These are phyloP conservation scores for Sporothrix pallida DNA, from an alignment of 2,329 filamentous ascomycete species.

Conservation along the genomic window DNA sequence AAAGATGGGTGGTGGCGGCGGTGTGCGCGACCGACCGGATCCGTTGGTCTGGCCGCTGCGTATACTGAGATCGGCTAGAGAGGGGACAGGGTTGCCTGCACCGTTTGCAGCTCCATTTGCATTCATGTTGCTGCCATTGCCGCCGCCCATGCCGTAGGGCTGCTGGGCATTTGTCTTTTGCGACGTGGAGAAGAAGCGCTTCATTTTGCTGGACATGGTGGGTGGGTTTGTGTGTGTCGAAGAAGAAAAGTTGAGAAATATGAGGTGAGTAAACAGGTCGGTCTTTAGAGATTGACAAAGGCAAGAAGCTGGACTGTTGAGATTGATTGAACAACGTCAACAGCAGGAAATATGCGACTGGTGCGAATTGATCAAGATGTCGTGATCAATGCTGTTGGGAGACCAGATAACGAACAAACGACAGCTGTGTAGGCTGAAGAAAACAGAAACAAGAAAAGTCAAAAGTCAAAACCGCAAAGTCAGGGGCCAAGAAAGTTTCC, in stretches of 20 bases:
- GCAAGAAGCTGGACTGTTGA: background rate
- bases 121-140: background rate
- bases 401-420: background rate
- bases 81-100: background rate
- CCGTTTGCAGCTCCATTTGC: too few species aligned
- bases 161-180: background rate
- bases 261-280: too few species aligned
- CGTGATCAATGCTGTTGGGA: background rate
- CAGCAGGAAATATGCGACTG: background rate
- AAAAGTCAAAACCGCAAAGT: background rate
- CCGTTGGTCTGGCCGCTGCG: conserved; percentile 1
- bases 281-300: too few species aligned
- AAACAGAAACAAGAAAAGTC: background rate
- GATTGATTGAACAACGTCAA: background rate
- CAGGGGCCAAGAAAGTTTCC: background rate
- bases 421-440: background rate
- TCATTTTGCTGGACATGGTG: conserved; percentile 27
- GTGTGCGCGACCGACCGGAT: background rate
- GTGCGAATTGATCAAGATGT: background rate
- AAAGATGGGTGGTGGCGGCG: conserved; percentile 33
- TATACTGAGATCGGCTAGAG: conserved; percentile 20
- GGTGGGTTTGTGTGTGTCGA: background rate
- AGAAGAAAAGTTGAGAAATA: too few species aligned
- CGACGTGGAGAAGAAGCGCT: conserved; percentile 29
- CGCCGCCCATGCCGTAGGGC: background rate